Conservation (phyloP, 2,329 filamentous ascomycete species). For the Trichoderma oligosporum region DNA sequence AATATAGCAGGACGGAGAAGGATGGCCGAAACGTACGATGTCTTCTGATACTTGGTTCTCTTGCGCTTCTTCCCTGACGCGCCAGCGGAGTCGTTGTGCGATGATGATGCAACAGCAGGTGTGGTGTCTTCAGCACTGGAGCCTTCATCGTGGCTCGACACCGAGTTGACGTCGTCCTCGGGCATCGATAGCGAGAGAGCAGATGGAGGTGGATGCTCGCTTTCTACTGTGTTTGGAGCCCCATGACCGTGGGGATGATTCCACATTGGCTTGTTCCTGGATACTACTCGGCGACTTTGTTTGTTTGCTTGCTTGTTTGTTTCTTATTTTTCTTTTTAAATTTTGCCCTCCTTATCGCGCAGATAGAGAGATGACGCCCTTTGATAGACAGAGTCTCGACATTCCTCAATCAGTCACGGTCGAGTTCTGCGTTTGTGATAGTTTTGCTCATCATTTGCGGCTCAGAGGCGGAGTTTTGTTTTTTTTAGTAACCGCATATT, state of each 20-base stretch:
- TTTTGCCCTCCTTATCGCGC: conserved; percentile 7
- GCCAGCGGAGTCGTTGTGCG: conserved; percentile 26
- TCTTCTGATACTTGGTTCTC: conserved; percentile 41
- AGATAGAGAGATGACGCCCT: not conserved
- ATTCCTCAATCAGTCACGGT: not conserved
- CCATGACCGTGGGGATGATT: conserved; percentile 24
- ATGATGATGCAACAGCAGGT: conserved; percentile 12
- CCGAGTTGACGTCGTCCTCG: conserved; percentile 38
- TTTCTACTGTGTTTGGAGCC: conserved; percentile 26
- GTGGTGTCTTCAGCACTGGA: conserved; percentile 37
- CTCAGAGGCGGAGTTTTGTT: conserved; percentile 4
- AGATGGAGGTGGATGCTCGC: conserved; percentile 9
- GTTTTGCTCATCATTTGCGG: not conserved
- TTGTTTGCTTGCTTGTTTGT: not conserved
- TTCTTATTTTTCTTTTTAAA: too few relatives aligned
- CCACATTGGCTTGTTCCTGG: conserved; percentile 28
- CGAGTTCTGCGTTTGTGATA: not conserved
- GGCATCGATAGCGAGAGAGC: conserved; percentile 27
- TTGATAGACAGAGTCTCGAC: conserved; percentile 1
- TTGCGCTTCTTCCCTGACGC: conserved; percentile 37
- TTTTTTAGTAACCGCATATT: not conserved
- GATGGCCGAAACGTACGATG: conserved; percentile 35
- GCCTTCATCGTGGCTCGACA: conserved; percentile 35
- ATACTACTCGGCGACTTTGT: too few relatives aligned
- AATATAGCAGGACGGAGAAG: not conserved